These are phyloP conservation scores for Paraphaeosphaeria minitans DNA, from an alignment of 2,329 filamentous ascomycete species.

Conservation along the genomic window DNA sequence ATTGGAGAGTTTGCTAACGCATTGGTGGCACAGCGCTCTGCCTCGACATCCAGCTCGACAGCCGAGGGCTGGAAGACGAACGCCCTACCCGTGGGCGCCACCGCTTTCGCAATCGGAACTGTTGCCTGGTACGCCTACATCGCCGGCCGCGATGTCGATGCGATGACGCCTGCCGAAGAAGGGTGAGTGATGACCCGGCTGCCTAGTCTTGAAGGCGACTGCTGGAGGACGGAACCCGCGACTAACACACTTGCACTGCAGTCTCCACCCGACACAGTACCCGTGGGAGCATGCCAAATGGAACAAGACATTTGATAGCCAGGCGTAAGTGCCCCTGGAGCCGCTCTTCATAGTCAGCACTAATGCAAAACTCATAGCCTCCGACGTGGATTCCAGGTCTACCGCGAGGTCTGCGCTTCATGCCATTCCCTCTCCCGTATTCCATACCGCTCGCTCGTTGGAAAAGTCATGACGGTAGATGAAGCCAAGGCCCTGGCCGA, in stretches of 20 bases:
- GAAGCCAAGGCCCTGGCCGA: conserved; percentile 97
- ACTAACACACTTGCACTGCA: conserved; percentile 51
- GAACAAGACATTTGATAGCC: conserved; percentile 96
- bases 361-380: conserved; percentile 65
- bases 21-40: conserved; percentile 56
- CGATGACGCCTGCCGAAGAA: conserved; percentile 94
- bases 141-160: conserved; percentile 85
- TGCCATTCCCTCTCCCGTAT: conserved; percentile 97
- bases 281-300: conserved; percentile 94
- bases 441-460: conserved; percentile 90
- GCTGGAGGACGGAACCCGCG: conserved; percentile 30
- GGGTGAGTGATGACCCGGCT: conserved; percentile 71
- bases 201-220: conserved; percentile 28
- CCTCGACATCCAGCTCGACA: conserved; percentile 72
- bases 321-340: conserved; percentile 70
- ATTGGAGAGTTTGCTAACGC: conserved; percentile 41
- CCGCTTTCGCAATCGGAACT: conserved; percentile 83
- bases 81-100: conserved; percentile 84
- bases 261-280: conserved; percentile 88
- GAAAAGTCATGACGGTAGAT: conserved; percentile 90
- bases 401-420: conserved; percentile 95
- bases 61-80: conserved; percentile 80
- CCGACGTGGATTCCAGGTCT: conserved; percentile 98
- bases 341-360: background rate
- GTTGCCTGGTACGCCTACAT: conserved; percentile 98